A percentile compares a stretch with the other conserved stretches of the same genome.
These are phyloP conservation scores for Pancytospora philotis DNA, from an alignment of 371 early-diverging fungal genomes.

Conservation along the genomic window DNA sequence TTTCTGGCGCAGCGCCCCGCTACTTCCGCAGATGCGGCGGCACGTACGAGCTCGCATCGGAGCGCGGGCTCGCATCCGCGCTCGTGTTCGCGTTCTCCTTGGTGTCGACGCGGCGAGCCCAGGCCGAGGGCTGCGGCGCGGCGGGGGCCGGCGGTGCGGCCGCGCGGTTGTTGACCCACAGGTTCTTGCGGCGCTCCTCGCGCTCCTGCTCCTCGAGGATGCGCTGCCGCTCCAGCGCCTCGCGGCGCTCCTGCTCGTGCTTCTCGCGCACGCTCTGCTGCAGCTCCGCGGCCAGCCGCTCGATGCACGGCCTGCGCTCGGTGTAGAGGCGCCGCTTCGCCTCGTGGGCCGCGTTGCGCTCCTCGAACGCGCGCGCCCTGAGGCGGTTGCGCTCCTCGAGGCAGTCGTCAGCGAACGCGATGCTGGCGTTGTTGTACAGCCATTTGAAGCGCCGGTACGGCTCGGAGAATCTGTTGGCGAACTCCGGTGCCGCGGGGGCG, in stretches of 20 bases:
- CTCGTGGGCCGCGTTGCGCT: background rate
- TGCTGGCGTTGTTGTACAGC: background rate
- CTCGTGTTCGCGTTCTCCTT: no score
- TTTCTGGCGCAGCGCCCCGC: no score
- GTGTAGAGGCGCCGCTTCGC: background rate
- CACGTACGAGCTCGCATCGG: no score
- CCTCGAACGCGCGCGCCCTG: conserved; percentile 1
- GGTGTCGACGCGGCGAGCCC: no score
- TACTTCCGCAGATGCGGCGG: no score
- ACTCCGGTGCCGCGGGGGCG: background rate
- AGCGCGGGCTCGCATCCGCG: no score
- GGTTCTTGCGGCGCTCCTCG: background rate
- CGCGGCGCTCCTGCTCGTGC: background rate
- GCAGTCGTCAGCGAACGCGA: conserved; percentile 6
- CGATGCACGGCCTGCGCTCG: conserved; percentile 2
- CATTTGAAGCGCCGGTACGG: conserved; percentile 15
- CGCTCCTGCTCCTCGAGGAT: conserved; percentile 2
- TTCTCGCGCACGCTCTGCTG: conserved; percentile 3
- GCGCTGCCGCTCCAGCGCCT: background rate
- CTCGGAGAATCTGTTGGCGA: conserved; percentile 23
- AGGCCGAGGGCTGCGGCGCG: no score
- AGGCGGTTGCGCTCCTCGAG: conserved; percentile 23
- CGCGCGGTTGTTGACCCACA: no score
- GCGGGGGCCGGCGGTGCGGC: no score
- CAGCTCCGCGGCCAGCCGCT: background rate